Percentiles rank a stretch among this genome's conserved stretches.
These are phyloP conservation scores for Flaveria linearis DNA, from an alignment of 129 eudicot species.

Conservation along the genomic window DNA sequence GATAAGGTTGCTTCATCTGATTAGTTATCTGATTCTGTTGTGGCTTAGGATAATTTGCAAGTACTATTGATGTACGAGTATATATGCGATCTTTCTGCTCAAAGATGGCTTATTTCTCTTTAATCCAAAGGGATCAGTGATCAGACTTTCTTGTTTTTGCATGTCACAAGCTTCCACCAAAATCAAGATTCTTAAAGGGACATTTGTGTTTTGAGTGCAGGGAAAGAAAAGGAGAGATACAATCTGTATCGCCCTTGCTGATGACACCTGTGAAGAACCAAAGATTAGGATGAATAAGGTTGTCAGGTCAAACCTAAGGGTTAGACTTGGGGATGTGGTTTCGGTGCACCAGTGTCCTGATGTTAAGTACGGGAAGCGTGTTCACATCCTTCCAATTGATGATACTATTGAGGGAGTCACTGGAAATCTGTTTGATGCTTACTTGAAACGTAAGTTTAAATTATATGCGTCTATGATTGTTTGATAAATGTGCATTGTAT, in stretches of 20 bases:
- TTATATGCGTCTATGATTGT: background rate
- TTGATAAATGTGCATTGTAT: background rate
- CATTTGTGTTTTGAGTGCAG: conserved; percentile 34
- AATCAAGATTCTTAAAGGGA: background rate
- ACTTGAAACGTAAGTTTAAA: conserved; percentile 67
- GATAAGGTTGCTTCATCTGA: too few relatives aligned
- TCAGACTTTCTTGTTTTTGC: background rate
- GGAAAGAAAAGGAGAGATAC: conserved; percentile 92
- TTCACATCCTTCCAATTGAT: conserved; percentile 87
- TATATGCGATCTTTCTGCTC: too few relatives aligned
- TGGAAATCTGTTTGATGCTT: conserved; percentile 85
- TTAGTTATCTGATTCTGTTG: background rate
- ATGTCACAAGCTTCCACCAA: background rate
- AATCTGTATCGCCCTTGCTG: conserved; percentile 88
- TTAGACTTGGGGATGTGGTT: conserved; percentile 84
- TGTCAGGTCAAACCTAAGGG: conserved; percentile 76
- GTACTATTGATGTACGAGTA: too few relatives aligned
- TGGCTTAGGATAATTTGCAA: background rate
- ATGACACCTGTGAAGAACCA: conserved; percentile 88
- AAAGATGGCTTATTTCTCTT: too few relatives aligned
- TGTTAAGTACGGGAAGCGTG: conserved; percentile 94
- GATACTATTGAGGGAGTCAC: conserved; percentile 90
- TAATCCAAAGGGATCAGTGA: background rate
- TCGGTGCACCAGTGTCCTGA: conserved; percentile 90
- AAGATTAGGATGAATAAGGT: conserved; percentile 91